Base-by-base conservation (phyloP, 1,139 yeast species). In the Citeromyces hawaiiensis region DNA sequence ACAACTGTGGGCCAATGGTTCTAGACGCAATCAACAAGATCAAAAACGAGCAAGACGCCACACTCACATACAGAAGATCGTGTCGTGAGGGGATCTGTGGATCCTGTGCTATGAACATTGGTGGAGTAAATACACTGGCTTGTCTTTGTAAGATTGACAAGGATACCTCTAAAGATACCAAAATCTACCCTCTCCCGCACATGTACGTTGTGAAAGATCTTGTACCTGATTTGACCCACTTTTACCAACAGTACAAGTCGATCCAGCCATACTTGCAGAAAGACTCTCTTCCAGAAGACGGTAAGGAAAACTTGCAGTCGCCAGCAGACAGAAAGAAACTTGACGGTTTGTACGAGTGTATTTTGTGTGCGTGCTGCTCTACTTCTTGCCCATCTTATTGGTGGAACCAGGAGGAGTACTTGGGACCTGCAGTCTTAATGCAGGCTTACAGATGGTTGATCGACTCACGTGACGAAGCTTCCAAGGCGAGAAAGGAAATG, bases 31-130 rank as follows among this genome's bases (percentile, higher is more conserved):
- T 91, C 47, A 64, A 91, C 53, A 91, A 88, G 64, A 87, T 91
- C 63, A 91, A 91, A 67, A 87, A 87, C 62, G 98, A 91, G 63
- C 94, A 86, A 61, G 99, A 91, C 61, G 65, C 97, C 35, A 83
- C 97, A 27, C 74, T 91, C 58, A 91, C 98, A 3, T 83, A 91
- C 65, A 81, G 99, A 70, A 81, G 98, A 66, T 87, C 97, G 39
- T 91, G 98, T 68, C 88, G 99, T 70, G 99, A 91, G 66, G 99
- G 99, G 55, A 93, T 91, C 52, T 91, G 99, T 68, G 99, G 99
- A 39, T 91, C 97, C 4, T 91, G 99, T 71, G 99, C 99, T 53
- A 91, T 91, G 99, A 91, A 91, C 70, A 91, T 91, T 61, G 94
- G 95, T 48, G 99, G 99, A 51, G 73, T 83, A 59, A 91, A 91